Evolutionary conservation across 2,329 filamentous ascomycete genomes (phyloP).

Genomic region (Coniochaeta ligniaria): DNA sequence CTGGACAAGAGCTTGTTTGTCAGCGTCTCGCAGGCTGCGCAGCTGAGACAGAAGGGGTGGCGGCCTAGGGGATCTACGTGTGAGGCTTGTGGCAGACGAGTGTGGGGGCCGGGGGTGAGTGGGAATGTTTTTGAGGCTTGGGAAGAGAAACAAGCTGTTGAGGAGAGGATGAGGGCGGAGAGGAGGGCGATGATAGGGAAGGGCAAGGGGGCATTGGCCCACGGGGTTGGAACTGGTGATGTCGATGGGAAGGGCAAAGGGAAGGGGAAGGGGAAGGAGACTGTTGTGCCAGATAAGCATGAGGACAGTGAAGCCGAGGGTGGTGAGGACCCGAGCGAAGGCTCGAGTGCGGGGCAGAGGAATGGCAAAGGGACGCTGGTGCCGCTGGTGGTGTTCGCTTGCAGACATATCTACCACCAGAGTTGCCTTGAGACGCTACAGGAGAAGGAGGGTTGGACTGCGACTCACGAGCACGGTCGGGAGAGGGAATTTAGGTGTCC

Average conservation of each 20-base stretch:
- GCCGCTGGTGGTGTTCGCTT: conserved; percentile 60
- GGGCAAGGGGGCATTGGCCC: conserved; percentile 21
- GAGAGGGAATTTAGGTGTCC: conserved; percentile 48
- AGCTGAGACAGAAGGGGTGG: conserved; percentile 80
- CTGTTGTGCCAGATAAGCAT: conserved; percentile 17
- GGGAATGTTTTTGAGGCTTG: conserved; percentile 73
- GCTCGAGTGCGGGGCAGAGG: conserved; percentile 12
- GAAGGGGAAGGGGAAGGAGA: conserved; percentile 49
- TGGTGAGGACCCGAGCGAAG: conserved; percentile 15
- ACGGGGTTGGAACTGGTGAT: conserved; percentile 4
- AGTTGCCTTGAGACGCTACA: conserved; percentile 61
- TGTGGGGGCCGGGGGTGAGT: conserved; percentile 85
- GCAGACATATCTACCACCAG: conserved; percentile 64
- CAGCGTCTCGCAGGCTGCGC: conserved; percentile 67
- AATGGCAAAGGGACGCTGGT: conserved; percentile 46
- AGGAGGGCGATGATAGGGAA: conserved; percentile 31
- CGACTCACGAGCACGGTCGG: conserved; percentile 32
- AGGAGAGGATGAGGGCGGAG: conserved; percentile 27
- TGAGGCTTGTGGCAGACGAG: conserved; percentile 72
- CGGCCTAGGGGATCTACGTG: conserved; percentile 79
- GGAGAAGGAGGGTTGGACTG: conserved; percentile 33
- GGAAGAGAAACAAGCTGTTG: conserved; percentile 54
- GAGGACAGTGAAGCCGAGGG: conserved; percentile 27
- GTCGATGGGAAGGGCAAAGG: conserved; percentile 27
- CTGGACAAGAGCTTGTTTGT: conserved; percentile 85